Conservation (phyloP, 805 yeast species). For the Zygosaccharomyces siamensis region DNA sequence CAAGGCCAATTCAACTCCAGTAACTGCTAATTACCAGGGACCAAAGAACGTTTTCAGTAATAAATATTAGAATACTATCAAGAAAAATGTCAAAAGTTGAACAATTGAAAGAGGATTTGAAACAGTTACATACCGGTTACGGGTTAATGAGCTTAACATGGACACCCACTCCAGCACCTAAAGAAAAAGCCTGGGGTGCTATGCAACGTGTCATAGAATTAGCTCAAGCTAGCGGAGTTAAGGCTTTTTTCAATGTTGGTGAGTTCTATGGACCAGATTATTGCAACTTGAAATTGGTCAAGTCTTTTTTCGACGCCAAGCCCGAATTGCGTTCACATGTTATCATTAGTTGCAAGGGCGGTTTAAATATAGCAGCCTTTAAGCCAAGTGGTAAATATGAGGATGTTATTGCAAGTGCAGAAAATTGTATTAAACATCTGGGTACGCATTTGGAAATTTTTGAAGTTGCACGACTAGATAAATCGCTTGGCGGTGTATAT, state of each 20-base stretch:
- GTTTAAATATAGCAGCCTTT: conserved; percentile 36
- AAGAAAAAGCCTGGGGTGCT: conserved; percentile 48
- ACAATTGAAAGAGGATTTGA: conserved; percentile 19
- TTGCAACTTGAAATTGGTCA: conserved; percentile 52
- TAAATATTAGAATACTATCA: background rate
- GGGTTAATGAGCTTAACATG: conserved; percentile 84
- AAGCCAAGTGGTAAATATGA: conserved; percentile 50
- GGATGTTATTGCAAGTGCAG: conserved; percentile 45
- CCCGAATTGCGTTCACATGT: conserved; percentile 56
- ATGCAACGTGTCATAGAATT: conserved; percentile 48
- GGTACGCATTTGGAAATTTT: conserved; percentile 55
- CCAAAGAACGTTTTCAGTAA: background rate
- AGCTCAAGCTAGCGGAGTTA: conserved; percentile 32
- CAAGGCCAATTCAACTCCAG: too few species aligned
- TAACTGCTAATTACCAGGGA: background rate
- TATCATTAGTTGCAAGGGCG: conserved; percentile 67
- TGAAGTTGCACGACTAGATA: conserved; percentile 70
- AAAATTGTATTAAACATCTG: conserved; percentile 37
- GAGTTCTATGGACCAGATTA: conserved; percentile 65
- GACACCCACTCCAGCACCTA: conserved; percentile 53
- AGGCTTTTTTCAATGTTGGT: conserved; percentile 62
- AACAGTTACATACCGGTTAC: conserved; percentile 43
- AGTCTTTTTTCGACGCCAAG: conserved; percentile 40
- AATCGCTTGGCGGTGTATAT: conserved; percentile 25
- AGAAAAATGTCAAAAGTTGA: conserved; percentile 20